phyloP scores from a whole-genome alignment of 768 basidiomycete genomes.

The Pholiota molesta region DNA sequence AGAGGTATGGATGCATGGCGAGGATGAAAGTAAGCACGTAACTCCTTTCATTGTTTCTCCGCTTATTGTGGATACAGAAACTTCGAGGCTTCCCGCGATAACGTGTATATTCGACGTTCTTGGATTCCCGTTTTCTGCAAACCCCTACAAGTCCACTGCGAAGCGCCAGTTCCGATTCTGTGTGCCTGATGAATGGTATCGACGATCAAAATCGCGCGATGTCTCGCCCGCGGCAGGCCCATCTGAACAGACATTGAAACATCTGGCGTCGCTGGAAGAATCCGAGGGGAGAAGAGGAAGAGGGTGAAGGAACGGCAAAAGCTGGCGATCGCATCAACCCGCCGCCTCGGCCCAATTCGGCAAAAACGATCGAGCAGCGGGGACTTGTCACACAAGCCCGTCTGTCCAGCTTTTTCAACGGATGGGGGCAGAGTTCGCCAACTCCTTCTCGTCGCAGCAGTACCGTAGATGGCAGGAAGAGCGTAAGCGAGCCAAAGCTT shows the following conservation, averaged over 20 bases:
- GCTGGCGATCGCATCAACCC: conserved; percentile 24
- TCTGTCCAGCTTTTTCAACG: conserved; percentile 67
- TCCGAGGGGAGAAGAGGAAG: conserved; percentile 43
- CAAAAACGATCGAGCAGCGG: conserved; percentile 49
- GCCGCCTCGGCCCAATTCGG: conserved; percentile 15
- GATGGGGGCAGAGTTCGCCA: conserved; percentile 59
- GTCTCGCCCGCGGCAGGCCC: conserved; percentile 50
- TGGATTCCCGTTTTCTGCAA: conserved; percentile 39
- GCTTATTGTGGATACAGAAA: conserved; percentile 35
- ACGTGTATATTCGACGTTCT: conserved; percentile 47
- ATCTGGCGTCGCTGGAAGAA: conserved; percentile 52
- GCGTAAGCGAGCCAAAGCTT: conserved; percentile 73
- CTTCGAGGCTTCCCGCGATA: conserved; percentile 45
- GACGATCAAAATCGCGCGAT: conserved; percentile 61
- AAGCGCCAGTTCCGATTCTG: conserved; percentile 60
- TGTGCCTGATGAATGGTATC: conserved; percentile 82
- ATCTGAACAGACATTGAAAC: conserved; percentile 53
- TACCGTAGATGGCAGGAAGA: conserved; percentile 50
- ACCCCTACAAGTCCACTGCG: conserved; percentile 44
- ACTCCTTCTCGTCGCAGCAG: conserved; percentile 36
- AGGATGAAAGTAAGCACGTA: conserved; percentile 52
- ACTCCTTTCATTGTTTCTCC: conserved; percentile 2
- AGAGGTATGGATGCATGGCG: conserved; percentile 60
- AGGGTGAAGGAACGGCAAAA: conserved; percentile 68
- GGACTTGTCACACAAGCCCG: conserved; percentile 60